Evolutionary conservation across 2,329 filamentous ascomycete genomes (phyloP), one percentile per base, ranked within the genome.

Genomic region (Aspergillus sp.): DNA sequence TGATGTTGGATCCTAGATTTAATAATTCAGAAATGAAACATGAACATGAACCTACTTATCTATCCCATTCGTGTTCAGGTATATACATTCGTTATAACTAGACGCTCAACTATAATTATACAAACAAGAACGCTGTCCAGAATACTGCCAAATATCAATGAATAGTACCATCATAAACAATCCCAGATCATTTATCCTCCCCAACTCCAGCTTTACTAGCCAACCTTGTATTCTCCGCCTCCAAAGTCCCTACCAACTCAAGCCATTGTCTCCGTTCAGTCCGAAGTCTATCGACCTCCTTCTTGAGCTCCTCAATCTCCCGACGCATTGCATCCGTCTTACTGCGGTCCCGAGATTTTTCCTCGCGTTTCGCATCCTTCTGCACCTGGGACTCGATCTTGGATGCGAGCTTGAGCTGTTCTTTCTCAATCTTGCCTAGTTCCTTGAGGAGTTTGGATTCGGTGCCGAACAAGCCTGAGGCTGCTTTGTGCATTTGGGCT

Each of bases 181-280:
- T 2, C 19, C 19, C 19, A 19, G 19, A 19, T 19, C 19, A 19
- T 11, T 31, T 27, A 37, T 12, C 29, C 5, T 27, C 11, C 29
- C 2, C 64, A 64, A 5, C 26, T n/a, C 28, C 29, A 33, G 11
- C 32, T 38, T 46, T 49, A 4, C 49, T 51, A 34, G 46, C 51
- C 43, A 83, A 56, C 30, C 58, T 64, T 10, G 75, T 78, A 58
- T 82, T 82, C 66, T 82, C 77, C 35, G 64, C 68, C 62, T 83
- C 78, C 59, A 83, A 53, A 32, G 74, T 73, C 28, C 71, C 72
- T 47, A 82, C 68, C 58, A 79, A 71, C 54, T 62, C 60, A 39
- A 73, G 61, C 53, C 78, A 66, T 42, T 77, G 56, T 44, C 68
- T 65, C 41, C 77, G 72, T 60, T 81, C 77, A 33, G 63, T 52